A percentile compares a stretch with the other conserved stretches of the same genome.
These are phyloP conservation scores for Fusarium haematococcum DNA, from an alignment of 2,329 filamentous ascomycete species.

Conservation along the genomic window DNA sequence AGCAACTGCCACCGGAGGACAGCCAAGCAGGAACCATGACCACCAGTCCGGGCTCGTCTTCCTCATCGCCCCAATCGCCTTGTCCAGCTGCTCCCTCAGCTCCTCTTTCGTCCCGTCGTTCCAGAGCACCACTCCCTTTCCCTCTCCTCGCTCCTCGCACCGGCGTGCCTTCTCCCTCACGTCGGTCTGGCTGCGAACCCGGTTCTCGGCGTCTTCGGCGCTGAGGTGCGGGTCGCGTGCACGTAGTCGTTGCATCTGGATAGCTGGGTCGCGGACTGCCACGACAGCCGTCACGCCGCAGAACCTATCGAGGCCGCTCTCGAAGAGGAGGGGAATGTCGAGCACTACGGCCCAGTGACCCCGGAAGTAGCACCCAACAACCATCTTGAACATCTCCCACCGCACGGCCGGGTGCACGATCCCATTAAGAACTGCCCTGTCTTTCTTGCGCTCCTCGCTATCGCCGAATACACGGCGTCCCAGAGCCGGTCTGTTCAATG, in stretches of 20 bases:
- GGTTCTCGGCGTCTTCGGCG: conserved; percentile 86
- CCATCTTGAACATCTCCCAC: conserved; percentile 80
- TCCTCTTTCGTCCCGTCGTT: conserved; percentile 84
- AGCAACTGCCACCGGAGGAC: conserved; percentile 79
- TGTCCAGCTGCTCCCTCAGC: conserved; percentile 73
- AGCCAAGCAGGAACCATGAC: conserved; percentile 76
- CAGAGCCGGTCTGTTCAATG: conserved; percentile 87
- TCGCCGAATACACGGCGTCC: conserved; percentile 89
- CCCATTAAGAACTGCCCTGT: conserved; percentile 82
- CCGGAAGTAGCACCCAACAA: conserved; percentile 78
- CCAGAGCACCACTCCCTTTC: conserved; percentile 85
- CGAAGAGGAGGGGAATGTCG: conserved; percentile 92
- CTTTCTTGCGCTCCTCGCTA: conserved; percentile 74
- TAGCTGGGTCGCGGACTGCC: conserved; percentile 79
- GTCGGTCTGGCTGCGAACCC: conserved; percentile 88
- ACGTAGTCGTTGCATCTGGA: conserved; percentile 85
- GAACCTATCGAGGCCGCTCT: conserved; percentile 85
- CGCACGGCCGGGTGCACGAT: conserved; percentile 95
- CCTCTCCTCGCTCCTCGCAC: conserved; percentile 72
- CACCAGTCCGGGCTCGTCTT: conserved; percentile 82
- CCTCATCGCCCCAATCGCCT: conserved; percentile 73
- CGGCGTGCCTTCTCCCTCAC: conserved; percentile 84
- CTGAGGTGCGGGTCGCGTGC: conserved; percentile 82
- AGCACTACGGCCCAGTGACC: conserved; percentile 92
- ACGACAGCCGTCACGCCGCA: conserved; percentile 91